Evolutionary conservation across 176 grass and related monocot species (phyloP).

Genomic region (Tillandsia leiboldiana): DNA sequence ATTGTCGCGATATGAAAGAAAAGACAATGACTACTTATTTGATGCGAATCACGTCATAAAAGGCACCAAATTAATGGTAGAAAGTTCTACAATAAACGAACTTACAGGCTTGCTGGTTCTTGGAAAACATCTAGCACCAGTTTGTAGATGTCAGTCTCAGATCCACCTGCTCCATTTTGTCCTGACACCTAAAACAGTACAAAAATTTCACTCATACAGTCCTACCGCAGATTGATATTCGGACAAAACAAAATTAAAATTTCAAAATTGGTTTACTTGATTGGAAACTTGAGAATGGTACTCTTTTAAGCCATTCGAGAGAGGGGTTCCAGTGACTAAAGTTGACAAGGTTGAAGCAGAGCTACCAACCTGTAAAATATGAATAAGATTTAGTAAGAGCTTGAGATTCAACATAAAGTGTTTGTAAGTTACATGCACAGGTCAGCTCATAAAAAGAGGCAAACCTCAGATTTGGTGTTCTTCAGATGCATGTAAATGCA

Average conservation of each 20-base stretch:
- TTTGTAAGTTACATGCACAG: not conserved
- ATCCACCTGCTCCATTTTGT: conserved; percentile 12
- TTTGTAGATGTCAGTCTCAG: conserved; percentile 43
- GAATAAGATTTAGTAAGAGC: not conserved
- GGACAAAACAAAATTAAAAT: not conserved
- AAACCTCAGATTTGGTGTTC: conserved; percentile 73
- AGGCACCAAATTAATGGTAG: not conserved
- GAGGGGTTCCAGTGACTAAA: conserved; percentile 24
- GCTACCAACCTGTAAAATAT: conserved; percentile 31
- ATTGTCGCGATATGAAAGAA: not conserved
- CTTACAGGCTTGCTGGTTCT: conserved; percentile 80
- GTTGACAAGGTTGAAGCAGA: conserved; percentile 16
- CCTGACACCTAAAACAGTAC: conserved; percentile 20
- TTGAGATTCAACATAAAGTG: not conserved
- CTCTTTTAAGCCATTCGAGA: conserved; percentile 30
- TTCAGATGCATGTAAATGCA: conserved; percentile 63
- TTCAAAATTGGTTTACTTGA: conserved; percentile 28
- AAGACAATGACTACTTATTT: not conserved
- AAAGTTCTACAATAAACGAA: conserved; percentile 6
- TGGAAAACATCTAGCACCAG: conserved; percentile 60
- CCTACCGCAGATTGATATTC: conserved; percentile 6
- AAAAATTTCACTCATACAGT: not conserved
- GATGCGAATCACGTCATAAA: not conserved
- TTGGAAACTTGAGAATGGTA: conserved; percentile 33
- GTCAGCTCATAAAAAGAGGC: not conserved